Evolutionary conservation across 2,329 filamentous ascomycete species (phyloP).

Genomic region (Hyphodiscus sp.): DNA sequence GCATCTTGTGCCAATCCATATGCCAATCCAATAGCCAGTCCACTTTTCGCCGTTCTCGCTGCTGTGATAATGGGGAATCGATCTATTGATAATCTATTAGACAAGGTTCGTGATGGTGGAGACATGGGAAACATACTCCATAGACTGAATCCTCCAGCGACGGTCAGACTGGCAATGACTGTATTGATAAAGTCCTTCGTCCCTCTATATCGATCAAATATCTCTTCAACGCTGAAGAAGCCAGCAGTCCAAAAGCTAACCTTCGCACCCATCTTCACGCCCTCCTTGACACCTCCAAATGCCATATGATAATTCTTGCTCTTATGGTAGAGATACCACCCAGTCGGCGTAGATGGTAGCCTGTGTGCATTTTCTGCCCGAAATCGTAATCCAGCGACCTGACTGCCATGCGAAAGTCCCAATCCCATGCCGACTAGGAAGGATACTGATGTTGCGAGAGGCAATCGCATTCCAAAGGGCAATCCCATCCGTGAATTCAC

Average conservation of each 20-base stretch:
- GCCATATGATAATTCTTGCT: constrained; percentile 89
- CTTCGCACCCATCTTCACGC: constrained; percentile 64
- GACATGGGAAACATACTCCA: constrained; percentile 56
- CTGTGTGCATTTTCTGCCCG: constrained; percentile 95
- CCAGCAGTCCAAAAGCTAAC: constrained; percentile 66
- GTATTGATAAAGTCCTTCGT: constrained; percentile 74
- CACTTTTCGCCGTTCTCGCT: constrained; percentile 72
- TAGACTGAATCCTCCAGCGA: constrained; percentile 80
- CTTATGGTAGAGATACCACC: constrained; percentile 99
- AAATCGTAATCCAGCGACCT: constrained; percentile 73
- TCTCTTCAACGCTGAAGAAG: constrained; percentile 79
- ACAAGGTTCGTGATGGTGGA: constrained; percentile 4
- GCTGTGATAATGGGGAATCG: constrained; percentile 72
- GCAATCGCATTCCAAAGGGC: constrained; percentile 57
- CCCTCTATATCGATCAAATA: constrained; percentile 67
- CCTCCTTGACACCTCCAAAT: constrained; percentile 71
- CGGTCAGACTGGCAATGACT: constrained; percentile 72
- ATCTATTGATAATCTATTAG: constrained; percentile 43
- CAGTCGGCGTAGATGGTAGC: constrained; percentile 71
- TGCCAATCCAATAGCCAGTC: constrained; percentile 68
- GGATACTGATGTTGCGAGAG: constrained; percentile 55
- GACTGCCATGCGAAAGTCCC: constrained; percentile 66
- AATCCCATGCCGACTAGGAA: constrained; percentile 64
- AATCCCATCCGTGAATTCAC: constrained; percentile 47
- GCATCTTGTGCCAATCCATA: constrained; percentile 80